These are phyloP conservation scores for Emericellopsis cladophorae DNA, from an alignment of 2,329 filamentous ascomycete genomes.

Conservation along the genomic window DNA sequence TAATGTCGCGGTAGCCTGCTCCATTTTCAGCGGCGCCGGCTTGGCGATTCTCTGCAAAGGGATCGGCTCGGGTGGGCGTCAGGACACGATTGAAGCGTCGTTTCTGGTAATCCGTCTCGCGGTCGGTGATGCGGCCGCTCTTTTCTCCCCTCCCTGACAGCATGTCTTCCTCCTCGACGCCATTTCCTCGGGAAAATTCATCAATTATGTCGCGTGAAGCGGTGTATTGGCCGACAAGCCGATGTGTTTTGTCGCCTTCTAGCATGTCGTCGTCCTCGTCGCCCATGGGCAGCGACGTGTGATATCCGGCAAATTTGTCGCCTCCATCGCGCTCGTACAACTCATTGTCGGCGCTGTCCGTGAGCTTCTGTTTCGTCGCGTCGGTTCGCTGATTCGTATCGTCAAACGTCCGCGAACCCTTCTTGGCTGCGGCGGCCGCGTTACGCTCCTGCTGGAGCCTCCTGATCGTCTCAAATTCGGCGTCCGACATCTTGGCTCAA, in stretches of 20 bases:
- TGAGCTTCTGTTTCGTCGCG: slow-evolving; percentile 85
- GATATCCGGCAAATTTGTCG: slow-evolving; percentile 82
- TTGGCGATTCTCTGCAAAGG: slow-evolving; percentile 66
- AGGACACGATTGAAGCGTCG: slow-evolving; percentile 80
- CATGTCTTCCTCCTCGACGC: slow-evolving; percentile 85
- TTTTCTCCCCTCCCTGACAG: slow-evolving; percentile 73
- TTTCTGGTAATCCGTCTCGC: slow-evolving; percentile 97
- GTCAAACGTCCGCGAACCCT: slow-evolving; percentile 70
- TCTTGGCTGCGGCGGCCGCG: slow-evolving; percentile 63
- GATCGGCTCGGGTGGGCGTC: slow-evolving; percentile 75
- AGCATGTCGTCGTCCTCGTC: slow-evolving; percentile 72
- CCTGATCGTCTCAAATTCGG: slow-evolving; percentile 79
- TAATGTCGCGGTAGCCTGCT: slow-evolving; percentile 76
- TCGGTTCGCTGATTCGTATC: slow-evolving; percentile 69
- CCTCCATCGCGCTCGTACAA: slow-evolving; percentile 69
- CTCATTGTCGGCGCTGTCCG: slow-evolving; percentile 75
- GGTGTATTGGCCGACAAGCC: slow-evolving; percentile 90
- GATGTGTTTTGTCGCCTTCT: slow-evolving; percentile 58
- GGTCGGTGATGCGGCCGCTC: slow-evolving; percentile 78
- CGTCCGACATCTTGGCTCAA: slow-evolving; percentile 50
- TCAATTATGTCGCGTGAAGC: slow-evolving; percentile 85
- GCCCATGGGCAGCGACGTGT: slow-evolving; percentile 71
- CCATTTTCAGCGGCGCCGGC: slow-evolving; percentile 57
- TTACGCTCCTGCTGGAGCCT: slow-evolving; percentile 90
- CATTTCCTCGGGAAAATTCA: slow-evolving; percentile 76